Percentiles rank a stretch among this genome's conserved stretches.
phyloP scores from a whole-genome alignment of 805 yeast species.

The Debaryomyces hansenii region DNA sequence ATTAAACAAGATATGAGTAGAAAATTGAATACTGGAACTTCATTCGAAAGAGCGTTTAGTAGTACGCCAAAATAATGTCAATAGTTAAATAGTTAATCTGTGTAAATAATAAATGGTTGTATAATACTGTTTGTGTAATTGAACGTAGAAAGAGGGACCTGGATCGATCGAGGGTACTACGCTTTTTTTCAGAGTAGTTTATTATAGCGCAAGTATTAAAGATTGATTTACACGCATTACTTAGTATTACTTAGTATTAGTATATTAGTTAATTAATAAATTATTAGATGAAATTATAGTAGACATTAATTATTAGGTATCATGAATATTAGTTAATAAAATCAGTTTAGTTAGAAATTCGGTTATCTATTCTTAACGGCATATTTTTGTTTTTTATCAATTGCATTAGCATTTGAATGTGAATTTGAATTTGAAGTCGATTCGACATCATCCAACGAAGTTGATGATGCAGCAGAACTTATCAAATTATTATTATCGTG shows the following conservation, averaged over 20 bases:
- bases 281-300: neutral
- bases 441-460: slow-evolving; percentile 33
- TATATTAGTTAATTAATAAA: too few species aligned
- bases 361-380: slow-evolving; percentile 1
- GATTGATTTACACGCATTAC: too few species aligned
- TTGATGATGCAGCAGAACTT: slow-evolving; percentile 33
- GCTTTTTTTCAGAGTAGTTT: too few species aligned
- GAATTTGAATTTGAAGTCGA: neutral
- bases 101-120: neutral
- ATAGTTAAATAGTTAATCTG: neutral
- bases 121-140: too few species aligned
- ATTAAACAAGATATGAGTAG: slow-evolving; percentile 59
- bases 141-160: too few species aligned
- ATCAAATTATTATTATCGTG: slow-evolving; percentile 15
- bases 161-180: too few species aligned
- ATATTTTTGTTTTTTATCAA: slow-evolving; percentile 1
- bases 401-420: neutral
- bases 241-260: too few species aligned
- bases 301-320: slow-evolving; percentile 2
- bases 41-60: slow-evolving; percentile 47
- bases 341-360: neutral
- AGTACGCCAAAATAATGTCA: slow-evolving; percentile 8
- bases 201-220: too few species aligned
- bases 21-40: slow-evolving; percentile 55
- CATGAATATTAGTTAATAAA: neutral